phyloP scores from a whole-genome alignment of 192 early-diverging fungal genomes.

The Mortierella claussenii region DNA sequence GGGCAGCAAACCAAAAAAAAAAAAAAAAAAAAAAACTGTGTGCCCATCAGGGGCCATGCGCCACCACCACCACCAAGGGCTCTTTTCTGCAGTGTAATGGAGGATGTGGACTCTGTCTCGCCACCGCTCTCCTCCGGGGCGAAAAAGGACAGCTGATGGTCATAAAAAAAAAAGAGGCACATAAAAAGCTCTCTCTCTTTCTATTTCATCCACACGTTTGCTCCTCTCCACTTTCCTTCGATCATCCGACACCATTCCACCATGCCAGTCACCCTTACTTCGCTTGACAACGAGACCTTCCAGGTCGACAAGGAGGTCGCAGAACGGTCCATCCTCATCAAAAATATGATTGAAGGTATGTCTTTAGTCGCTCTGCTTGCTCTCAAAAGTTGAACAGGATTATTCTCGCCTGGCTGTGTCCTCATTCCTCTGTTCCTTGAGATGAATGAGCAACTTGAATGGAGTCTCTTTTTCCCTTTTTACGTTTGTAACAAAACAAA shows the following conservation, averaged over 20 bases:
- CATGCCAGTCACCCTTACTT: constrained; percentile 61
- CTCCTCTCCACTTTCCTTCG: constrained; percentile 1
- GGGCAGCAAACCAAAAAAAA: too few relatives aligned
- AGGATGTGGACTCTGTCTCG: too few relatives aligned
- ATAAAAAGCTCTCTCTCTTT: neutral
- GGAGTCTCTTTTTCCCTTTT: constrained; percentile 5
- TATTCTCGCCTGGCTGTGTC: neutral
- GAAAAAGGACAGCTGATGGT: too few relatives aligned
- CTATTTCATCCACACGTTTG: neutral
- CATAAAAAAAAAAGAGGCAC: too few relatives aligned
- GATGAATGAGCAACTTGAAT: too few relatives aligned
- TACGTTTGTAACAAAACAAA: too few relatives aligned
- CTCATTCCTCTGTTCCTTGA: neutral
- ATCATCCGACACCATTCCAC: neutral
- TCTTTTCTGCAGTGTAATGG: too few relatives aligned
- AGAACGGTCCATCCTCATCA: constrained; percentile 76
- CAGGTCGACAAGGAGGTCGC: constrained; percentile 71
- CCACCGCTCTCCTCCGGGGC: too few relatives aligned
- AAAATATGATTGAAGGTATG: constrained; percentile 77
- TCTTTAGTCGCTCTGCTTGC: neutral
- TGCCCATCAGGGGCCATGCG: too few relatives aligned
- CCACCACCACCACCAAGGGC: too few relatives aligned
- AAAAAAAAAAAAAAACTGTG: too few relatives aligned
- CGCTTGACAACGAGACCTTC: constrained; percentile 71
- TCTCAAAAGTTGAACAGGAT: too few relatives aligned